Evolutionary conservation across 257 asterid species (phyloP), one percentile per base, ranked within the genome.

Genomic region (Salvia miltiorrhiza): DNA sequence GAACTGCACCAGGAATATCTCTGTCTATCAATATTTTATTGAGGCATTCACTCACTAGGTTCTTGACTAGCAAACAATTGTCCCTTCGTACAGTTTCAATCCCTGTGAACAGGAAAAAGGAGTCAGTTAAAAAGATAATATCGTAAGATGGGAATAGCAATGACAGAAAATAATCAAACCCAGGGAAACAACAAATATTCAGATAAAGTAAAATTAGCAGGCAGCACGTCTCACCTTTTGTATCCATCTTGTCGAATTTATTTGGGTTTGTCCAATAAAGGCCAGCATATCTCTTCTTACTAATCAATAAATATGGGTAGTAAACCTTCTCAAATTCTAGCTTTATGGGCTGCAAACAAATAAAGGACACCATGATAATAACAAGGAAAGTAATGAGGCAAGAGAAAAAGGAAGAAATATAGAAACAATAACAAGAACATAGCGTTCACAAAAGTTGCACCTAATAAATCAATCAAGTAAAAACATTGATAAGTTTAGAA

Each of bases 251-350:
- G 86, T 94, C 99, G 73, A 82, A 88, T 78, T 91, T 94, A 75
- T 83, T 76, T 47, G 96, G 96, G 82, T 86, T 94, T 76, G 99
- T 90, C 99, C 99, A 94, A 72, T 86, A 79, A 75, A 94, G 99
- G 65, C 99, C 99, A 77, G 99, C 99, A 76, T 94, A 94, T 76
- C 99, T 94, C 92, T 94, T 94, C 92, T 94, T 94, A 86, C 99
- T 94, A 67, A 94, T 94, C 58, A 94, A 77, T 39, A 94, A 79
- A 77, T 94, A 94, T 63, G 99, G 99, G 79, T 73, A 88, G 81
- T 94, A 94, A 40, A 94, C 84, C 91, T 94, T 94, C 90, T 94
- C 99, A 77, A 94, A 94, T 85, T 94, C 97, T 26, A 94, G 88
- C 77, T 86, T 91, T 77, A 94, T 89, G 49, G 97, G 99, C 99